These are phyloP conservation scores for Corniculantispora saksenae DNA, from an alignment of 2,329 filamentous ascomycete genomes.

Conservation along the genomic window DNA sequence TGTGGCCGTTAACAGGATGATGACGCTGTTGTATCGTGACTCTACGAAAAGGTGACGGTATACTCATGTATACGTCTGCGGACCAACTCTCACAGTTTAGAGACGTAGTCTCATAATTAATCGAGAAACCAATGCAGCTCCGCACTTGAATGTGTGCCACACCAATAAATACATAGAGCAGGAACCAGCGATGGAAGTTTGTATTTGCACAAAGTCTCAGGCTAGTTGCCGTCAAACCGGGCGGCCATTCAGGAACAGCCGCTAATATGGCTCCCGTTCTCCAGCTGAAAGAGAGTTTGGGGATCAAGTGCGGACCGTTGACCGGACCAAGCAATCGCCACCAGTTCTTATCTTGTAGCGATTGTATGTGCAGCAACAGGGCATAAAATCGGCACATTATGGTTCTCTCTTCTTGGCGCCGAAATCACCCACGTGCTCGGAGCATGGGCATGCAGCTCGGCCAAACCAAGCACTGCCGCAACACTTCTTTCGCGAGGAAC, in stretches of 20 bases:
- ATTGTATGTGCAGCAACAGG: not conserved
- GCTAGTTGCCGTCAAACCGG: no score
- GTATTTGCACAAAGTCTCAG: no score
- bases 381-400: not conserved
- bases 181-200: no score
- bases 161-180: no score
- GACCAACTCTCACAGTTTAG: no score
- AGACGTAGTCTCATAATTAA: no score
- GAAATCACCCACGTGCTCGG: not conserved
- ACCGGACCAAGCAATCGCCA: not conserved
- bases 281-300: not conserved
- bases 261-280: not conserved
- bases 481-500: not conserved
- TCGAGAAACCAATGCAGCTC: no score
- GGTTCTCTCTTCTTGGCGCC: not conserved
- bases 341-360: not conserved
- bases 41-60: no score
- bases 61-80: no score
- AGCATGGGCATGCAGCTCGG: not conserved
- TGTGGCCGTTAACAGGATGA: no score
- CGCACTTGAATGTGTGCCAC: no score
- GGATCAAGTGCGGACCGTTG: not conserved
- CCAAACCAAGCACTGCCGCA: not conserved
- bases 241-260: not conserved
- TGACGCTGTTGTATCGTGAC: no score